Evolutionary conservation across 257 asterid species (phyloP), one percentile per base, ranked within the genome.

Genomic region (Fraxinus cuspidata): DNA sequence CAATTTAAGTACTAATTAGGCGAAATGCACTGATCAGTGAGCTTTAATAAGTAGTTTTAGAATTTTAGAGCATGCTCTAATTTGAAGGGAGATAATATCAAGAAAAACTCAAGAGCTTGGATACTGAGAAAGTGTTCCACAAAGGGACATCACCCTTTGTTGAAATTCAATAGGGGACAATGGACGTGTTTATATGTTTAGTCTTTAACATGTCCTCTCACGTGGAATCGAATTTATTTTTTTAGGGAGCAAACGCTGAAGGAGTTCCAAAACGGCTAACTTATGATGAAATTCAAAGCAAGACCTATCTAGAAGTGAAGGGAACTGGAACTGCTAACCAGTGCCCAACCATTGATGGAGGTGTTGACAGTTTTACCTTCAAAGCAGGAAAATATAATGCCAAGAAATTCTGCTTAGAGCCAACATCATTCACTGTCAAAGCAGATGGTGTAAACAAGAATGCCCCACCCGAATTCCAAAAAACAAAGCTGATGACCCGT

Each of bases 281-380:
- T 32, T 93, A 13, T 34, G 97, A 92, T 0, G 98, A 93, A 81
- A 91, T 95, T 32, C 98, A 95, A 82, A 95, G 97, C 88, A 88
- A 91, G 89, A 95, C 98, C 31, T 93, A 91, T 90, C 4, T 88
- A 3, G 98, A 95, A 83, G 98, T 95, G 70, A 95, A 93, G 80
- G 99, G 99, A 25, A 88, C 95, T 5, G 97, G 99, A 64, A 93
- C 98, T 2, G 97, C 99, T 0, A 95, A 96, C 89, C 98, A 96
- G 77, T 96, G 99, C 94, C 99, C 99, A 27, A 93, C 95, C 80
- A 84, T 93, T 23, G 97, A 90, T 0, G 99, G 98, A 12, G 99
- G 97, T 28, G 83, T 82, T 2, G 97, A 84, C n/a, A 74, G 78
- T 23, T 96, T 96, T 73, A 80, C 94, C 38, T 90, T 93, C 92